Base-by-base conservation (phyloP, 768 basidiomycete species). In the button mushroom (Agaricus bisporus) region DNA sequence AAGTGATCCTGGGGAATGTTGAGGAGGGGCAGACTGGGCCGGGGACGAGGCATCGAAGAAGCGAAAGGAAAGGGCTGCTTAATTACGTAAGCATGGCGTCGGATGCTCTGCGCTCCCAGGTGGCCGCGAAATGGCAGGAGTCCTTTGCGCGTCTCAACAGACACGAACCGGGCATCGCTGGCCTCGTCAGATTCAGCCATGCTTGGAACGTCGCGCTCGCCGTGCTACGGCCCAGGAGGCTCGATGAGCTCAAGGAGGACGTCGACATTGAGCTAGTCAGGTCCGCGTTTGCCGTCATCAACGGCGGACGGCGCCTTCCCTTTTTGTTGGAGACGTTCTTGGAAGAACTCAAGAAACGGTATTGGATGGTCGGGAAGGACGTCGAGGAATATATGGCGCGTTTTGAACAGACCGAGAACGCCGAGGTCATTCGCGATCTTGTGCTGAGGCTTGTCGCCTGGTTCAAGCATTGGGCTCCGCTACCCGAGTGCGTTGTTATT, bases 381-480 rank as follows among this genome's bases (percentile, higher is more conserved):
- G 79, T 91, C 22, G 60, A 73, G 15, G 64, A 64, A 22, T 77
- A 76, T 59, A 83, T 91, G 78, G 58, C 64, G 12, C 71, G 78
- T 41, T 90, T 44, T 11, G 57, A 87, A 83, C 63, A 66, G 38
- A 71, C 72, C 22, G 64, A 69, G 17, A 75, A 82, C 53, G 69
- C 79, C 1, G 68, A 74, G 25, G 63, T 78, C 20, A 73, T 91
- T 7, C 70, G 72, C 11, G 66, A 70, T 22, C 75, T 91, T 18
- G 70, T 91, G 0, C 73, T 74, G 48, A 74, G 83, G 35, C 66
- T 91, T 4, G 68, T 82, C 15, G 77, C 83, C 20, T 91, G 90
- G 90, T 87, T 83, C 62, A 74, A 75, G 49, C 77, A 80, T n/a
- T 92, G 90, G 90, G 73, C 74, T 18, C 87, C 87, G 0, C 76